phyloP scores from a whole-genome alignment of 1,284 basidiomycete genomes.

The Singerocomus inundabilis region DNA sequence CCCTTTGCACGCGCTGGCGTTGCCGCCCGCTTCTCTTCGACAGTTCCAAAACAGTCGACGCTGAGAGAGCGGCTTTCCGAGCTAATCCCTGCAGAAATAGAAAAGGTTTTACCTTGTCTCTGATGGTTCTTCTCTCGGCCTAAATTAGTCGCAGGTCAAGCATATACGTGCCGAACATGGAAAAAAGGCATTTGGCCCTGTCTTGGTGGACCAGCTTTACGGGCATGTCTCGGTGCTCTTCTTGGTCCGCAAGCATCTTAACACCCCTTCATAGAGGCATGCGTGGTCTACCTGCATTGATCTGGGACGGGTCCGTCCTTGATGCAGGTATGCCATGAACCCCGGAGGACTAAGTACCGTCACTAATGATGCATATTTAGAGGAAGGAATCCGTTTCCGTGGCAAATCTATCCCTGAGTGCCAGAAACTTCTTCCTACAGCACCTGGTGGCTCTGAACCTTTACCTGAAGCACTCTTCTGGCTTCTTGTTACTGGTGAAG shows the following conservation, averaged over 20 bases:
- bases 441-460: constrained; percentile 86
- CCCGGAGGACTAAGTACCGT: background rate
- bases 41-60: constrained; percentile 67
- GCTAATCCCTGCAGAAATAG: constrained; percentile 86
- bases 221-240: constrained; percentile 46
- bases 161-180: constrained; percentile 80
- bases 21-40: constrained; percentile 59
- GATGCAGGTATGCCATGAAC: constrained; percentile 60
- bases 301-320: constrained; percentile 96
- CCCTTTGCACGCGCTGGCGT: constrained; percentile 46
- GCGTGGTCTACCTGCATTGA: constrained; percentile 84
- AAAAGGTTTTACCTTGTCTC: constrained; percentile 58
- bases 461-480: constrained; percentile 95
- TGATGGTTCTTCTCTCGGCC: constrained; percentile 1
- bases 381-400: constrained; percentile 96
- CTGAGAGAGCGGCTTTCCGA: constrained; percentile 90
- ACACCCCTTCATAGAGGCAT: constrained; percentile 68
- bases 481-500: constrained; percentile 91
- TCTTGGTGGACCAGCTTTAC: constrained; percentile 89
- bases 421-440: constrained; percentile 83
- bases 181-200: constrained; percentile 87
- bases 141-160: constrained; percentile 61
- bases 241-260: background rate
- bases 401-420: constrained; percentile 91
- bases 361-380: constrained; percentile 38